A percentile compares a stretch with the other conserved stretches of the same genome.
Conservation (phyloP, 331 rosid species). For the Arachis monticola region DNA sequence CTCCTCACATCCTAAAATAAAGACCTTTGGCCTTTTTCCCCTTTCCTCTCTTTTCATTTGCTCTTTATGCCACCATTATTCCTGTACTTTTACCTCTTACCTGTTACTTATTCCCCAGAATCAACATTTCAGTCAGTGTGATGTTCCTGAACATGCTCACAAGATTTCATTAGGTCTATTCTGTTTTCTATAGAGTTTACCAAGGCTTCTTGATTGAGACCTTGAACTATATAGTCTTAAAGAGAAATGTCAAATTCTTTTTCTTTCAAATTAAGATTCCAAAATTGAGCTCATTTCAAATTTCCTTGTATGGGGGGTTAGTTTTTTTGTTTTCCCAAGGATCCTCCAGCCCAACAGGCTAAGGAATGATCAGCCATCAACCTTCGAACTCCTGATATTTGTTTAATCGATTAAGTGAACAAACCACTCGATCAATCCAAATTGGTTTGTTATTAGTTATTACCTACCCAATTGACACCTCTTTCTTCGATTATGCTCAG, state of each 20-base stretch:
- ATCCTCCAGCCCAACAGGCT: too few species aligned
- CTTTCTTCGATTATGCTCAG: not conserved
- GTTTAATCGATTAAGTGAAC: too few species aligned
- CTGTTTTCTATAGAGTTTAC: not conserved
- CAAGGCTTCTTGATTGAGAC: not conserved
- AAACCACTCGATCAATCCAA: too few species aligned
- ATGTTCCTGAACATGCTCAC: not conserved
- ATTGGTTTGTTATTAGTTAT: too few species aligned
- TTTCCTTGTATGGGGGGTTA: not conserved
- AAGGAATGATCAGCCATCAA: too few species aligned
- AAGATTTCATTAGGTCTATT: not conserved
- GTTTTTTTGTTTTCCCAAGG: too few species aligned
- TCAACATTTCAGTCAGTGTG: not conserved
- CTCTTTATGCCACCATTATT: not conserved
- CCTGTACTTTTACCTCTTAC: not conserved
- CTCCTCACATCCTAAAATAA: conserved; percentile 1
- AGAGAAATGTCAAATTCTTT: not conserved
- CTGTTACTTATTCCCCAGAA: not conserved
- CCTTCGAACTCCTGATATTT: too few species aligned
- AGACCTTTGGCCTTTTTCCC: conserved; percentile 16
- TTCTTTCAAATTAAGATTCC: not conserved
- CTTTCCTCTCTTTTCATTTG: too few species aligned
- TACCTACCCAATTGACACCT: not conserved
- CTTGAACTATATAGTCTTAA: not conserved
- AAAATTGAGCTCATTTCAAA: not conserved